A percentile compares a stretch with the other conserved stretches of the same genome.
phyloP scores from a whole-genome alignment of 257 asterid genomes.

The Perilla frutescens region DNA sequence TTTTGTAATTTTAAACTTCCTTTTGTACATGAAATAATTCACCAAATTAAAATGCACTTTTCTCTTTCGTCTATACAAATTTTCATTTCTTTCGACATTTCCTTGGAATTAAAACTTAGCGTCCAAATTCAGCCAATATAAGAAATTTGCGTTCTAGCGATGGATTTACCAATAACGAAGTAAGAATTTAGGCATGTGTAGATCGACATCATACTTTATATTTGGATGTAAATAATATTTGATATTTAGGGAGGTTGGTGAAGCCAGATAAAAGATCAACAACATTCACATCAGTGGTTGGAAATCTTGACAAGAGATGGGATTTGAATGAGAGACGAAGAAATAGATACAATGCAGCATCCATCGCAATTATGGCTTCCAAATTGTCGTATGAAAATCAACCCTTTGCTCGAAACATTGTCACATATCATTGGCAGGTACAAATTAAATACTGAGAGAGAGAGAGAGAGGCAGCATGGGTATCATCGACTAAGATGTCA shows the following conservation, averaged over 20 bases:
- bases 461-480: no score
- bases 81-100: no score
- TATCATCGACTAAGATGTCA: no score
- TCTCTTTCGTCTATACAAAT: no score
- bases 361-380: constrained; percentile 65
- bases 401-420: constrained; percentile 44
- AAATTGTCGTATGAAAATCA: constrained; percentile 68
- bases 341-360: constrained; percentile 36
- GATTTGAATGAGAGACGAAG: constrained; percentile 38
- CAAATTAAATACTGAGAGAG: no score
- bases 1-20: neutral
- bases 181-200: no score
- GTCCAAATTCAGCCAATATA: no score
- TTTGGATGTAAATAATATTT: neutral
- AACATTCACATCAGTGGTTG: constrained; percentile 49
- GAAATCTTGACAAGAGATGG: constrained; percentile 51
- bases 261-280: constrained; percentile 60
- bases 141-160: no score
- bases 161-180: no score
- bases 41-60: no score
- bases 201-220: no score
- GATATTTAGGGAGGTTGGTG: constrained; percentile 51
- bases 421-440: constrained; percentile 67
- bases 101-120: no score
- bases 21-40: neutral